Base-by-base conservation (phyloP, 1,139 yeast genomes). In the Geotrichum candidum region DNA sequence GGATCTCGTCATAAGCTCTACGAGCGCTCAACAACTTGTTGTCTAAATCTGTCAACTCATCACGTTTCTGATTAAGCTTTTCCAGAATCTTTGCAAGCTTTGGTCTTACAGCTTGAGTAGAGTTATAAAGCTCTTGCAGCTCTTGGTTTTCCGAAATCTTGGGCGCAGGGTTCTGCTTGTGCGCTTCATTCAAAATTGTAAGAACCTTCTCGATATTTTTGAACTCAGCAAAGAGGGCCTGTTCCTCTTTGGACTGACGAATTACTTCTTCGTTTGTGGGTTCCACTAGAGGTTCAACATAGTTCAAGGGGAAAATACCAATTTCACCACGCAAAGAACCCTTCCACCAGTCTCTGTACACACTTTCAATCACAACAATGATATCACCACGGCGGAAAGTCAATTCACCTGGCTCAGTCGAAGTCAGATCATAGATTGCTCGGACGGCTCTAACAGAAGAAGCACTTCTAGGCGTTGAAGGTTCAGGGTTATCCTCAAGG, bases 261-360 rank as follows among this genome's bases (percentile, higher is more conserved):
- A 72, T 73, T 22, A 82, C 65, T 61, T 85, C 87, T 57, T 81
- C 81, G 1, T 83, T 81, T 0, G 89, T 80, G 53, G 88, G 87
- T 58, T 85, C 88, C 0, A 85, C 83, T 11, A 91, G 78, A 2
- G 92, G 92, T 2, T 91, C 84, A 1, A 94, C 98, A 71, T 94
- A 94, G 73, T 94, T 94, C 63, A 90, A 80, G 0, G 99, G 99
- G 75, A 94, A 91, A n/a, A 94, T 87, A 35, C 99, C 99, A 55
- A 85, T 80, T 62, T 81, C 81, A 0, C 97, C 97, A 62, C 83
- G 81, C 59, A 92, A 76, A 4, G 94, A 84, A 4, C 99, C 99
- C 68, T 90, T 82, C 88, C 97, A 90, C 99, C 99, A 94, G 72
- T 94, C 98, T 65, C 90, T 82, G 74, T 91, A 91, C 6, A 89